Base-by-base conservation (phyloP, 306 rosid genomes). In the Crotalaria pallida region DNA sequence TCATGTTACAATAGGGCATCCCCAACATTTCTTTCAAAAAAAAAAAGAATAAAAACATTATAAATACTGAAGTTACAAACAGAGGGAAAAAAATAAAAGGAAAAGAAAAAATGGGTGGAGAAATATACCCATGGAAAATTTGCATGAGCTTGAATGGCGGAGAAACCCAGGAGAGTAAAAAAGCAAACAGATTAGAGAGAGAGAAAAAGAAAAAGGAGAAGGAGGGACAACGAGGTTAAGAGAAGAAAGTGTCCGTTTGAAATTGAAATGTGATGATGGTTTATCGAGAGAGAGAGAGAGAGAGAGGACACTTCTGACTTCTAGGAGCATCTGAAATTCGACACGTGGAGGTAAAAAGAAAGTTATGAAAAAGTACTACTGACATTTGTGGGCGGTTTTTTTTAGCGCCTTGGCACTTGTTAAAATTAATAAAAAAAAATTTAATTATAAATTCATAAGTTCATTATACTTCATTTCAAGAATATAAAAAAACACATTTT, bases 121-220 rank as follows among this genome's bases (percentile, higher is more conserved):
- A 22, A 41, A 50, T 41, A 53, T 75, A 75, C 85, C 89, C 77
- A 62, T 62, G 12, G 47, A 75, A 67, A 43, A 29, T 40, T 67
- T 60, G 80, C 58, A 65, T 75, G 80, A 29, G 40, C 36, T 26
- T 75, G 65, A 24, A 59, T 65, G 75, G 65, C 22, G 27, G 81
- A 78, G 29, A 76, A 85, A 83, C 86, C 90, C 86, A 74, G 48
- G 78, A 62, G 83, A 73, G 83, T 75, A 78, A 18, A 36, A 36
- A 12, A 7, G 0, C 1, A 10, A 7, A 0, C 0, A 10, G 41
- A 7, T 29, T 7, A 56, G 73, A 24, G 62, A 49, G 77, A 53
- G 31, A 27, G 8, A 31, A 69, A 8, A 27, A 61, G 40, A 29
- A 13, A 29, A 8, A 27, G 52, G 40, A 29, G 9, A 29, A 15